Evolutionary conservation across 2,329 filamentous ascomycete genomes (phyloP).

Genomic region (Colletotrichum horii): DNA sequence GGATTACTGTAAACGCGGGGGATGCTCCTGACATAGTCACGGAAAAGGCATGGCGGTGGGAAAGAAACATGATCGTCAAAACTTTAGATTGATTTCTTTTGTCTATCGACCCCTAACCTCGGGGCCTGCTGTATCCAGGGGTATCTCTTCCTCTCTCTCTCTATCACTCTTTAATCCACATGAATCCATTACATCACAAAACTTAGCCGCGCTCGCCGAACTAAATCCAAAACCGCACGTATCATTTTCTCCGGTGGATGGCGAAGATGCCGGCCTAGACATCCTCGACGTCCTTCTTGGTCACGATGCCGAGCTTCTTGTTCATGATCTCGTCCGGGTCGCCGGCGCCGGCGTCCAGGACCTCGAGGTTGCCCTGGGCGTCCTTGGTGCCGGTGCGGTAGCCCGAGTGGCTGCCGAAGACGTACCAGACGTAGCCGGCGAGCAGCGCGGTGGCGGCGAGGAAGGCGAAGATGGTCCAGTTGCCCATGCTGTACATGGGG

Average conservation of each 20-base stretch:
- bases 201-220: not conserved
- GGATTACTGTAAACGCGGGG: not conserved
- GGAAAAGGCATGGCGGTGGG: not conserved
- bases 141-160: not conserved
- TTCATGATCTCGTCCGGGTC: slow-evolving; percentile 27
- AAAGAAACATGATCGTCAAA: not conserved
- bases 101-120: not conserved
- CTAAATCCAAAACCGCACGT: not conserved
- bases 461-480: slow-evolving; percentile 38
- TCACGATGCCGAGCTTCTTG: slow-evolving; percentile 21
- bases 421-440: slow-evolving; percentile 33
- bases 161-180: not conserved
- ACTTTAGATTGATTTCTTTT: not conserved
- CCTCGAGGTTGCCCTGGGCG: slow-evolving; percentile 25
- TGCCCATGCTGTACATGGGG: slow-evolving; percentile 37
- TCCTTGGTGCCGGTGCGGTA: slow-evolving; percentile 30
- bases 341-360: slow-evolving; percentile 24
- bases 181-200: not conserved
- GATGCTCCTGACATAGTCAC: not conserved
- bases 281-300: slow-evolving; percentile 23
- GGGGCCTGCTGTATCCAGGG: not conserved
- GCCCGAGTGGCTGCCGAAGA: slow-evolving; percentile 35
- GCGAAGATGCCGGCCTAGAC: not conserved
- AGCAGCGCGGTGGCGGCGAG: slow-evolving; percentile 28
- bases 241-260: not conserved